Conservation (phyloP, 2,329 filamentous ascomycete species). For the Incumbomyces lentus region DNA sequence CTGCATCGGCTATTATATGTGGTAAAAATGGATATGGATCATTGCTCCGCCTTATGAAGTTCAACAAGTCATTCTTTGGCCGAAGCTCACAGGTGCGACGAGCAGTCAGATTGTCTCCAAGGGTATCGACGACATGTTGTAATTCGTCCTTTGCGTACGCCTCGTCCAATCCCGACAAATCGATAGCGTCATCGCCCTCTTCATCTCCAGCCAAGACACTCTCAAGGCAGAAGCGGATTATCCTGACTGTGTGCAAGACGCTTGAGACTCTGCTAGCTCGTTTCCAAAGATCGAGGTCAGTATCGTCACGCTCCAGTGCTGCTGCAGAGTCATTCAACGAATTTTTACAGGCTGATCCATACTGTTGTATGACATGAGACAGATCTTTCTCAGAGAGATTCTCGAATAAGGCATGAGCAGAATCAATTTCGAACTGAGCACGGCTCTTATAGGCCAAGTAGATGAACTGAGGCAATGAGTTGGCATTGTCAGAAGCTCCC, state of each 20-base stretch:
- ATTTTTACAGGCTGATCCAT: conserved; percentile 27
- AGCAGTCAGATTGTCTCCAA: conserved; percentile 47
- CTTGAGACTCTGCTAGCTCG: conserved; percentile 48
- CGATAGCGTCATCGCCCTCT: conserved; percentile 43
- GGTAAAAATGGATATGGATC: conserved; percentile 44
- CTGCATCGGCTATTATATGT: conserved; percentile 23
- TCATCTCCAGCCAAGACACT: conserved; percentile 53
- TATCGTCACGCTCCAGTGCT: conserved; percentile 54
- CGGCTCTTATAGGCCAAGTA: conserved; percentile 94
- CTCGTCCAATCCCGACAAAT: conserved; percentile 49
- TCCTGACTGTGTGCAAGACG: conserved; percentile 47
- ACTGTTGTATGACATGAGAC: conserved; percentile 12
- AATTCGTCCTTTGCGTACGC: conserved; percentile 44
- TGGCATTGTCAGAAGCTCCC: conserved; percentile 62
- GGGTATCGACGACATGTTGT: conserved; percentile 35
- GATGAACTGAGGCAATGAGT: conserved; percentile 75
- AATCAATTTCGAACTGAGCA: conserved; percentile 82
- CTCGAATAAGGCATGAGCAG: conserved; percentile 40
- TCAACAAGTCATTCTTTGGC: conserved; percentile 42
- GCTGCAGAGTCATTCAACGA: conserved; percentile 48
- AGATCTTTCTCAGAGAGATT: conserved; percentile 25
- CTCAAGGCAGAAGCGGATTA: conserved; percentile 53
- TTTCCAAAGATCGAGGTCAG: conserved; percentile 54
- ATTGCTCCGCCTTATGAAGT: conserved; percentile 42
- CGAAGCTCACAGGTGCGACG: conserved; percentile 41